These are phyloP conservation scores for Salix purpurea DNA, from an alignment of 345 rosid genomes.

Conservation along the genomic window DNA sequence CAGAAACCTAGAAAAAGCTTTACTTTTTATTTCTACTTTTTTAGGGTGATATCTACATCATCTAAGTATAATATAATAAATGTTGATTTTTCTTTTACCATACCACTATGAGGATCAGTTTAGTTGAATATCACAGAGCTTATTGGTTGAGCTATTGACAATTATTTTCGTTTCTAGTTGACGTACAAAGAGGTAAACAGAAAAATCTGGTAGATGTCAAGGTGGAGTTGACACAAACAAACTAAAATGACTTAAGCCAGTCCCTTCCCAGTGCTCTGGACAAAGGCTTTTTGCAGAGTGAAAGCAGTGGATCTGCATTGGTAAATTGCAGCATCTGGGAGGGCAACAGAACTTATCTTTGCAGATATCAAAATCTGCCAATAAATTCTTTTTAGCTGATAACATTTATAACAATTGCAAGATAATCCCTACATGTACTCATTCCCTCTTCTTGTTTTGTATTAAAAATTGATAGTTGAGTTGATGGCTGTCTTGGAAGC, in stretches of 20 bases:
- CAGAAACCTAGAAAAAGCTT: background rate
- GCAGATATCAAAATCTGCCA: background rate
- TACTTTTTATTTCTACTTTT: no score
- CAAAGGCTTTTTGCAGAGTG: background rate
- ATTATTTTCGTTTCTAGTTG: no score
- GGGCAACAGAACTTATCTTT: background rate
- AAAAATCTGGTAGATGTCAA: background rate
- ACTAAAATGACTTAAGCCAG: no score
- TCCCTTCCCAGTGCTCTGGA: no score
- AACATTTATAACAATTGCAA: background rate
- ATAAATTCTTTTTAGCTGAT: background rate
- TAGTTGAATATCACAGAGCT: background rate
- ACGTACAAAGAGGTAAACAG: background rate
- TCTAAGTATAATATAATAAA: no score
- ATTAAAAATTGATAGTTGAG: no score
- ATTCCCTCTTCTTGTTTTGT: background rate
- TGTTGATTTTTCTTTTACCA: background rate
- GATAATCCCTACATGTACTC: background rate
- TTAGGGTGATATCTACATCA: background rate
- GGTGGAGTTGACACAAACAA: background rate
- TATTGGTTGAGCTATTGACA: background rate
- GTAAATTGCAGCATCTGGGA: background rate
- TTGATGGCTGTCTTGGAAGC: no score
- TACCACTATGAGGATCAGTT: background rate
- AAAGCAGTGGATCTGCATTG: background rate